Percentiles rank a stretch among this genome's conserved stretches.
phyloP scores from a whole-genome alignment of 352 stramenopile genomes.

The Pythium scleroteichum region DNA sequence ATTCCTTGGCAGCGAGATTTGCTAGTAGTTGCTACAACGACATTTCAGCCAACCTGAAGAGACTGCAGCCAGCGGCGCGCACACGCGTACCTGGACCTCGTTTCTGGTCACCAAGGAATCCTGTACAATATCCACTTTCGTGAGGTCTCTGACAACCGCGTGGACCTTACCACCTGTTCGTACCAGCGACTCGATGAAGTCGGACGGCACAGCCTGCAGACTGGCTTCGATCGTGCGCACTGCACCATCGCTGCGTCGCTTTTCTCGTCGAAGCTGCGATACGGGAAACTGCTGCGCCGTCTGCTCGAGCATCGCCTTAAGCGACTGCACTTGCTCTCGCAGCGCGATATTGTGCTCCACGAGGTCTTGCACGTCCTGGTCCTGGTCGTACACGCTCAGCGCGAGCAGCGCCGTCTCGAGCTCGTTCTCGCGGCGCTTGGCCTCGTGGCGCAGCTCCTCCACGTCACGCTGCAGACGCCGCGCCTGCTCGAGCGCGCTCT shows the following conservation, averaged over 20 bases:
- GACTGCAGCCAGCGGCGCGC: neutral
- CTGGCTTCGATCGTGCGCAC: slow-evolving; percentile 1
- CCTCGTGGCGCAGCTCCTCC: slow-evolving; percentile 33
- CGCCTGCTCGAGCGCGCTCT: slow-evolving; percentile 13
- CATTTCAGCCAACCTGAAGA: neutral
- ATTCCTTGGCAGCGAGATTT: slow-evolving; percentile 39
- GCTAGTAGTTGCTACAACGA: slow-evolving; percentile 21
- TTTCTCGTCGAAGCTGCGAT: slow-evolving; percentile 8
- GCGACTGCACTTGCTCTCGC: slow-evolving; percentile 45
- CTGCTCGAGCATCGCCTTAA: slow-evolving; percentile 40
- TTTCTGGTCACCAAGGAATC: slow-evolving; percentile 21
- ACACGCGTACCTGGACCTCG: slow-evolving; percentile 20
- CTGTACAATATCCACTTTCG: slow-evolving; percentile 1
- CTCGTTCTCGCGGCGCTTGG: slow-evolving; percentile 29
- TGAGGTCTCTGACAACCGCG: neutral
- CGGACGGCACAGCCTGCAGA: neutral
- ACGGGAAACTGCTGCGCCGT: slow-evolving; percentile 4
- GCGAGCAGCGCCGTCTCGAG: slow-evolving; percentile 30
- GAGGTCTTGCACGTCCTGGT: slow-evolving; percentile 41
- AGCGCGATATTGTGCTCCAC: slow-evolving; percentile 48
- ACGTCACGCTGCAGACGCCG: slow-evolving; percentile 34
- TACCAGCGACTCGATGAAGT: slow-evolving; percentile 13
- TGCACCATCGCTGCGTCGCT: neutral
- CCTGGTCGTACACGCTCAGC: slow-evolving; percentile 29
- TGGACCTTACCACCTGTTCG: neutral